Percentiles rank a stretch among this genome's conserved stretches.
These are phyloP conservation scores for Mycogone perniciosa DNA, from an alignment of 2,329 filamentous ascomycete species.

Conservation along the genomic window DNA sequence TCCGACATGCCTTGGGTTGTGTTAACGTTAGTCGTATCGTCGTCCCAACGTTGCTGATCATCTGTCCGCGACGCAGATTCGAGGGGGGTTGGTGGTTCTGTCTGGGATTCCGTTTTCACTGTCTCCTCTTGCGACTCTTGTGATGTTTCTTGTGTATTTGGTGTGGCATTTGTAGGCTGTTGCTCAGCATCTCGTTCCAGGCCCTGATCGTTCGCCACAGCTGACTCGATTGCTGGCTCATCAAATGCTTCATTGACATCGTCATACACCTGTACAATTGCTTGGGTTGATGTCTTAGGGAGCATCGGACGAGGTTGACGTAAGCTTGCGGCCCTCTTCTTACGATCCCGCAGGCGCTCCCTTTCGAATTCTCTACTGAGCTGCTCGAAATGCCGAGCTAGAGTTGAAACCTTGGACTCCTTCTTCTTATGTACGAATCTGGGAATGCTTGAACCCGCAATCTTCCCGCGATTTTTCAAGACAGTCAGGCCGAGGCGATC, in stretches of 20 bases:
- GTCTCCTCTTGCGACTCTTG: constrained; percentile 15
- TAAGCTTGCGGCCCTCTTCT: constrained; percentile 71
- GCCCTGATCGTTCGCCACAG: constrained; percentile 47
- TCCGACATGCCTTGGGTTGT: constrained; percentile 56
- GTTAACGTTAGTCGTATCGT: constrained; percentile 23
- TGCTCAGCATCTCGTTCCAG: constrained; percentile 16
- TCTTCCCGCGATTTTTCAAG: constrained; percentile 54
- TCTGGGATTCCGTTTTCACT: constrained; percentile 18
- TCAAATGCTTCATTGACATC: constrained; percentile 90
- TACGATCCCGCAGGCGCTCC: constrained; percentile 79
- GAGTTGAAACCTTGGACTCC: constrained; percentile 75
- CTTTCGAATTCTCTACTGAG: constrained; percentile 94
- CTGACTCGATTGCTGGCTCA: constrained; percentile 67
- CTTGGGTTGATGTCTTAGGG: constrained; percentile 86
- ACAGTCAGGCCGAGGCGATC: constrained; percentile 63
- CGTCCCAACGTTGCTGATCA: constrained; percentile 21
- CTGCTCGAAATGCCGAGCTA: constrained; percentile 94
- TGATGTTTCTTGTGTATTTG: constrained; percentile 24
- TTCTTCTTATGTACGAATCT: constrained; percentile 73
- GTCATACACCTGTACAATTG: constrained; percentile 91
- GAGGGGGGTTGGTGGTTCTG: constrained; percentile 16
- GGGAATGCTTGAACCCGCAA: constrained; percentile 71
- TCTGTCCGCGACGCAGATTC: constrained; percentile 20
- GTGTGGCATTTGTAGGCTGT: constrained; percentile 15
- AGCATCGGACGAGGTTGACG: constrained; percentile 68